These are phyloP conservation scores for Neophaeococcomyces aloes DNA, from an alignment of 2,329 filamentous ascomycete species.

Conservation along the genomic window DNA sequence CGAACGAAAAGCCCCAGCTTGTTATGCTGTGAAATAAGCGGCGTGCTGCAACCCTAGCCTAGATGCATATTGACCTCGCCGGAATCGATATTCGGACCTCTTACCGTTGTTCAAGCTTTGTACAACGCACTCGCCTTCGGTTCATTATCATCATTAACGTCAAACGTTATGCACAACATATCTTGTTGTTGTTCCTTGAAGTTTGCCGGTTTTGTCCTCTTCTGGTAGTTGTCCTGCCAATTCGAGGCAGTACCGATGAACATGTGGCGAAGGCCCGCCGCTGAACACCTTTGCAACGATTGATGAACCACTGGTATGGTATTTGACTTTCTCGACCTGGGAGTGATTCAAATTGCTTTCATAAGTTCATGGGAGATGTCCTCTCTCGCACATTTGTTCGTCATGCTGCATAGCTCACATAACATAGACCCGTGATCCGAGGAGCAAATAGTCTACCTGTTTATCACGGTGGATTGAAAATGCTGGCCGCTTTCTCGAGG, in stretches of 20 bases:
- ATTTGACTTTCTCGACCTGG: no score
- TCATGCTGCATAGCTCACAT: no score
- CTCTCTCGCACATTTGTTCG: no score
- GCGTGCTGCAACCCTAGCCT: not conserved
- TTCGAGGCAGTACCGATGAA: not conserved
- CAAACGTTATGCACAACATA: constrained; percentile 6
- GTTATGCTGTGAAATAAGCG: not conserved
- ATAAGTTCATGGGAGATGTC: no score
- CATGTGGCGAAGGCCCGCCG: not conserved
- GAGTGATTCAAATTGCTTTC: no score
- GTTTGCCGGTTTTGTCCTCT: not conserved
- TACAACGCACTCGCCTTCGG: constrained; percentile 7
- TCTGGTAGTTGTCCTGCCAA: not conserved
- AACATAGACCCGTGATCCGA: no score
- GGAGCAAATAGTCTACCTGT: no score
- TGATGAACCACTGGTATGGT: no score
- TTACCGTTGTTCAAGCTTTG: constrained; percentile 5
- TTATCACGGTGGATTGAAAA: constrained; percentile 19
- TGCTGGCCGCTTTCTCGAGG: constrained; percentile 20
- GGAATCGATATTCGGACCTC: not conserved
- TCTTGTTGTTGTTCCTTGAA: not conserved
- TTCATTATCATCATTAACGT: not conserved
- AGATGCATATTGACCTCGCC: not conserved
- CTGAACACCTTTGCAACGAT: no score
- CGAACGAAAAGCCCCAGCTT: not conserved